phyloP scores from a whole-genome alignment of 2,329 filamentous ascomycete genomes.

The Proliferodiscus dingleyae region DNA sequence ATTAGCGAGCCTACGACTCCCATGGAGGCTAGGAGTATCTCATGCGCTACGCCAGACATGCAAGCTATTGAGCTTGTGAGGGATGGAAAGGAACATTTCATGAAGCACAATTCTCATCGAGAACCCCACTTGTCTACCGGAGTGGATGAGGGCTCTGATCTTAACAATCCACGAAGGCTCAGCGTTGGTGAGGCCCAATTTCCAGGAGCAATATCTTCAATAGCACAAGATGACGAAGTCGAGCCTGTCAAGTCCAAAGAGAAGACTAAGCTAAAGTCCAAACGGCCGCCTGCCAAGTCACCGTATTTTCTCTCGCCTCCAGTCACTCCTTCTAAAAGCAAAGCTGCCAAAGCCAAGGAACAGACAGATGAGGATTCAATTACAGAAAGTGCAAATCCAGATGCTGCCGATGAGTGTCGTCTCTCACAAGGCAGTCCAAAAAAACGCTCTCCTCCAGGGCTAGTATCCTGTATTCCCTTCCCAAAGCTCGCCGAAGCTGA shows the following conservation, averaged over 20 bases:
- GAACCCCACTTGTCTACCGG: no score
- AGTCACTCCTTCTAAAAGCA: conserved; percentile 2
- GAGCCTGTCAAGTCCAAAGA: neutral
- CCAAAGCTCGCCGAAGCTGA: conserved; percentile 56
- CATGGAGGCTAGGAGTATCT: neutral
- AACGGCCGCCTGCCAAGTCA: conserved; percentile 26
- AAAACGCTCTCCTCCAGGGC: conserved; percentile 20
- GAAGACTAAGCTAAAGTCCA: conserved; percentile 13
- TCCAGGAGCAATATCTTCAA: neutral
- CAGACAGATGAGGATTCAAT: no score
- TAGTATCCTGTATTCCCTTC: conserved; percentile 55
- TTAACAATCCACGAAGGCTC: neutral
- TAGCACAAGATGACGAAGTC: neutral
- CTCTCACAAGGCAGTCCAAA: conserved; percentile 8
- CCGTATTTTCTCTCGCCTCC: conserved; percentile 26
- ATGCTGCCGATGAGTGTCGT: neutral
- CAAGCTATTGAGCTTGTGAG: neutral
- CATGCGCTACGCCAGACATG: neutral
- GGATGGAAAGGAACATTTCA: neutral
- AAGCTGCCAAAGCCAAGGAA: conserved; percentile 6
- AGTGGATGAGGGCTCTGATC: neutral
- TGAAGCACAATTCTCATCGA: neutral
- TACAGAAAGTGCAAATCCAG: conserved; percentile 1
- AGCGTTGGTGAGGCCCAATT: neutral
- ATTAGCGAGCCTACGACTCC: neutral